Evolutionary conservation across 2,329 filamentous ascomycete genomes (phyloP).

Genomic region (Botrytis fabae): DNA sequence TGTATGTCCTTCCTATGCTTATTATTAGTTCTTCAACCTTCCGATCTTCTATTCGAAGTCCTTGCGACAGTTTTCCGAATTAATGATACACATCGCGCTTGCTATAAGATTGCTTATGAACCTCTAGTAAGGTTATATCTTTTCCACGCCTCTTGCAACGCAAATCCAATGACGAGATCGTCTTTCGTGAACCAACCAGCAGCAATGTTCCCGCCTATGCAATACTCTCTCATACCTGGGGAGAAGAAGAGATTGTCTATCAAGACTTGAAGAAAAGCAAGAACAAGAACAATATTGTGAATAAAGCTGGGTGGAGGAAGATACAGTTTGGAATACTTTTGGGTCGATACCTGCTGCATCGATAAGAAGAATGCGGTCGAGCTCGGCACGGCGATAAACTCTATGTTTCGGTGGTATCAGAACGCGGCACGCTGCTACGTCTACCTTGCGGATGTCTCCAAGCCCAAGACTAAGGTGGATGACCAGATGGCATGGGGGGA

Average conservation of each 20-base stretch:
- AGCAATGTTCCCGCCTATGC: background rate
- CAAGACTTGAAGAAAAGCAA: background rate
- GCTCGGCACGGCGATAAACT: conserved; percentile 1
- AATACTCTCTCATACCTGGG: conserved; percentile 13
- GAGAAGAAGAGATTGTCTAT: background rate
- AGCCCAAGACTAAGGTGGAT: background rate
- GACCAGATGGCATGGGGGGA: background rate
- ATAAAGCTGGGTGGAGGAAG: background rate
- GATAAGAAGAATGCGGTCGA: conserved; percentile 9
- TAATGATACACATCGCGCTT: background rate
- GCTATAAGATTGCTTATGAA: background rate
- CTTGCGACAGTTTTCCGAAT: background rate
- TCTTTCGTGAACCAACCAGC: background rate
- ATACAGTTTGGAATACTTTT: conserved; percentile 11
- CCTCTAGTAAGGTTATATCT: background rate
- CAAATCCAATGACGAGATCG: background rate
- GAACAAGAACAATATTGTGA: background rate
- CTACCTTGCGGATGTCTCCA: conserved; percentile 1
- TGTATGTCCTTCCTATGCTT: background rate
- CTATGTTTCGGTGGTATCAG: conserved; percentile 18
- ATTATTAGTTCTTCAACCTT: background rate
- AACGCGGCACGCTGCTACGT: background rate
- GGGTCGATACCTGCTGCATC: conserved; percentile 13
- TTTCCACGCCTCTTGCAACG: background rate
- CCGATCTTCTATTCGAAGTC: background rate